A percentile compares a stretch with the other conserved stretches of the same genome.
Conservation (phyloP, 345 rosid species). For the Hibiscus mutabilis region DNA sequence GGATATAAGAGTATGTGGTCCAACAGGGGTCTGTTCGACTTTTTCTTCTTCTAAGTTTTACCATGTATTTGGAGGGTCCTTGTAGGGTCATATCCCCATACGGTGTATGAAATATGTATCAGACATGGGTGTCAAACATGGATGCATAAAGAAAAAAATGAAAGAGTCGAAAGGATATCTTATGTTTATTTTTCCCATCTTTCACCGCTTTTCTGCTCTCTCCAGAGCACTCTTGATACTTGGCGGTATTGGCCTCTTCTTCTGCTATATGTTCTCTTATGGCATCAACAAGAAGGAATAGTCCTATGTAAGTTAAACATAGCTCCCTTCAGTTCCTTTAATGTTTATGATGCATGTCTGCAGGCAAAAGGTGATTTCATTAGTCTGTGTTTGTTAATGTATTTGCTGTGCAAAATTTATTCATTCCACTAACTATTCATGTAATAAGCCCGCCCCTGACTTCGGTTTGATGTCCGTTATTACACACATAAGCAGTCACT, state of each 20-base stretch:
- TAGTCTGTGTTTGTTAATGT: constrained; percentile 3
- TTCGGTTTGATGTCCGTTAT: neutral
- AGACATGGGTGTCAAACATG: neutral
- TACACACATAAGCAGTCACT: no score
- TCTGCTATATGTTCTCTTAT: constrained; percentile 2
- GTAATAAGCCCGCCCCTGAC: neutral
- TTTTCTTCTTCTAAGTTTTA: neutral
- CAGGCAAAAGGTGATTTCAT: neutral
- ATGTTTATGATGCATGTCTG: neutral
- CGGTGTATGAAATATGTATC: neutral
- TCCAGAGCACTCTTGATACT: constrained; percentile 12
- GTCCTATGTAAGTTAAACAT: constrained; percentile 28
- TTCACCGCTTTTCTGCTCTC: neutral
- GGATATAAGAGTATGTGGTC: neutral
- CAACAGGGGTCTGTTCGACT: neutral
- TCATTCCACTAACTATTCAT: neutral
- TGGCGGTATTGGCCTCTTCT: constrained; percentile 1
- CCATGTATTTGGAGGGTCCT: neutral
- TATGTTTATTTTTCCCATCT: neutral
- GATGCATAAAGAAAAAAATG: neutral
- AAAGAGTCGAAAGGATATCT: neutral
- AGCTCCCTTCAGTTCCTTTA: neutral
- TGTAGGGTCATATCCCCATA: neutral
- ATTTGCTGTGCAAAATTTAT: neutral
- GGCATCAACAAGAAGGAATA: constrained; percentile 10